Evolutionary conservation across 345 rosid genomes (phyloP).

Genomic region (Salix viminalis): DNA sequence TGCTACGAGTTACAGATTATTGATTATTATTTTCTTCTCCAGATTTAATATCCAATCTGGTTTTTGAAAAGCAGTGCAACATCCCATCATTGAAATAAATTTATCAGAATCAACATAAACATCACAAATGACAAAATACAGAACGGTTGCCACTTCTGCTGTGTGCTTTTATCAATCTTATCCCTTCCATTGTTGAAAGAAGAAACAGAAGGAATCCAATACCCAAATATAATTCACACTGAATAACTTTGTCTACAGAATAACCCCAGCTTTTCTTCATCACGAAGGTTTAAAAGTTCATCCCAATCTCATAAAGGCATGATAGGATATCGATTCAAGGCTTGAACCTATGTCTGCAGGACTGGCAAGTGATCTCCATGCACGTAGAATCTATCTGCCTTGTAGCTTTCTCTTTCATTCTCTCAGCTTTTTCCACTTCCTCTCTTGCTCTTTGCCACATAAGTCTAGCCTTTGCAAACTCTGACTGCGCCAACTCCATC

Average conservation of each 20-base stretch:
- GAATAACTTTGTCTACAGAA: slow-evolving; percentile 24
- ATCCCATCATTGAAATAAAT: background rate
- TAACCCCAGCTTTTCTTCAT: slow-evolving; percentile 2
- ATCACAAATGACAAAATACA: background rate
- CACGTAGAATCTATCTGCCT: slow-evolving; percentile 61
- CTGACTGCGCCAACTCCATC: slow-evolving; percentile 93
- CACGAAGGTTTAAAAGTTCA: background rate
- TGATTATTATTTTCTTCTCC: background rate
- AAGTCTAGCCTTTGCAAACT: slow-evolving; percentile 71
- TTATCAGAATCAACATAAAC: slow-evolving; percentile 1
- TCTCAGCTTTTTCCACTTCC: slow-evolving; percentile 79
- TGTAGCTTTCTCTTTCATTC: slow-evolving; percentile 70
- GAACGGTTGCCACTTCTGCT: slow-evolving; percentile 10
- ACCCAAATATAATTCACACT: slow-evolving; percentile 23
- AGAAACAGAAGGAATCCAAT: slow-evolving; percentile 22
- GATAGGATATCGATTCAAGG: slow-evolving; percentile 23
- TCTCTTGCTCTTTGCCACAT: slow-evolving; percentile 90
- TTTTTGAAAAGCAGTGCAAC: background rate
- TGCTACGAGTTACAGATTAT: background rate
- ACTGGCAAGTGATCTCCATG: slow-evolving; percentile 96
- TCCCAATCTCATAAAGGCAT: background rate
- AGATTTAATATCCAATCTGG: background rate
- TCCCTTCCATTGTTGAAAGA: background rate
- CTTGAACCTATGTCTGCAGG: slow-evolving; percentile 91
- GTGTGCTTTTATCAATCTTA: background rate